Conservation (phyloP, 345 rosid genomes). For the Viola odorata region DNA sequence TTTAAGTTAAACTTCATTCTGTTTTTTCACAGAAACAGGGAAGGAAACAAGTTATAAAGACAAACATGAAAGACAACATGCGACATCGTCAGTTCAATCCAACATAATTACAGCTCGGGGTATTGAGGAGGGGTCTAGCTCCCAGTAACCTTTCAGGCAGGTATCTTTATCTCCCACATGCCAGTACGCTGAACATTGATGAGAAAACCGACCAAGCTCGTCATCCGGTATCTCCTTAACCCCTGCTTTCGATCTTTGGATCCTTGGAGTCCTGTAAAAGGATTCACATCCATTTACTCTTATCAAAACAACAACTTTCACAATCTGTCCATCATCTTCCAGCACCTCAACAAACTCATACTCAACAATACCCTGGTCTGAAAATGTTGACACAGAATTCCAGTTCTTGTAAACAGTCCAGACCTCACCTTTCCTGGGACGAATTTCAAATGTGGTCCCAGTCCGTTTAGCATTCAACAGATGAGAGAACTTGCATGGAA, state of each 20-base stretch:
- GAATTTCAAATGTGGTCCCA: conserved; percentile 26
- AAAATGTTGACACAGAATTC: conserved; percentile 7
- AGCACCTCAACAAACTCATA: conserved; percentile 43
- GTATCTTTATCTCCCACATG: conserved; percentile 13
- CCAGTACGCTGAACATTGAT: conserved; percentile 45
- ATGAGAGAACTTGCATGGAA: conserved; percentile 40
- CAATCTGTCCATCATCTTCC: conserved; percentile 22
- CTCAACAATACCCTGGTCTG: conserved; percentile 23
- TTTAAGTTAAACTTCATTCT: not conserved
- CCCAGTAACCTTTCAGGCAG: conserved; percentile 30
- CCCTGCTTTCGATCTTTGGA: conserved; percentile 22
- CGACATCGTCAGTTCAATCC: conserved; percentile 17
- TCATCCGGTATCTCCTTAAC: conserved; percentile 23
- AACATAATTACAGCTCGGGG: conserved; percentile 15
- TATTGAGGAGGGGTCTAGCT: conserved; percentile 41
- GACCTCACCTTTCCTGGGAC: conserved; percentile 45
- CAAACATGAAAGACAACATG: conserved; percentile 5
- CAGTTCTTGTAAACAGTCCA: conserved; percentile 51
- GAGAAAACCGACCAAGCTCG: conserved; percentile 44
- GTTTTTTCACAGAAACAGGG: conserved; percentile 3
- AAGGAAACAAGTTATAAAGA: not conserved
- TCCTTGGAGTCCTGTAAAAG: conserved; percentile 32
- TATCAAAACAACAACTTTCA: conserved; percentile 26
- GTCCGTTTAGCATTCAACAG: conserved; percentile 19
- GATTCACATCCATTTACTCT: conserved; percentile 12